These are phyloP conservation scores for Colletotrichum ledebouriae DNA, from an alignment of 2,329 filamentous ascomycete species.

Conservation along the genomic window DNA sequence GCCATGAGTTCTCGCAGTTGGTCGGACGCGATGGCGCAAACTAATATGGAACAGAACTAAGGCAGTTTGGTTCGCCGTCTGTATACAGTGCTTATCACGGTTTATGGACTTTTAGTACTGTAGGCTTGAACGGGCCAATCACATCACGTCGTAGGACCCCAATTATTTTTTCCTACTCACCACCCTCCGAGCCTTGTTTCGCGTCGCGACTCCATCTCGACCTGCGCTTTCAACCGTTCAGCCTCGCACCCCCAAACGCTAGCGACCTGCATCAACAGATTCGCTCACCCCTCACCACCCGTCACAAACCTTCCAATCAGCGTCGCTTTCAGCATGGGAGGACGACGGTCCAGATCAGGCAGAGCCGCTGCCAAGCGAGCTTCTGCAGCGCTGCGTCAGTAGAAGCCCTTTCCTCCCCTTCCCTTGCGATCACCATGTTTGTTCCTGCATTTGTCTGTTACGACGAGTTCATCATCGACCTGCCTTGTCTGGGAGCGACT, in stretches of 20 bases:
- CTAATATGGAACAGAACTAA: too few relatives aligned
- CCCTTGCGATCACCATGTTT: neutral
- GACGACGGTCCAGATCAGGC: conserved; percentile 57
- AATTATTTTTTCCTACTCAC: conserved; percentile 33
- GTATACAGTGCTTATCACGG: neutral
- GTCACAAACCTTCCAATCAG: neutral
- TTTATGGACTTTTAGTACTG: neutral
- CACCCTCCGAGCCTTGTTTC: conserved; percentile 29
- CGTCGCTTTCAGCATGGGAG: conserved; percentile 28
- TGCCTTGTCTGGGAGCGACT: too few relatives aligned
- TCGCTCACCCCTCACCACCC: conserved; percentile 5
- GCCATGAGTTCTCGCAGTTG: too few relatives aligned
- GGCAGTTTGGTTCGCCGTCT: too few relatives aligned
- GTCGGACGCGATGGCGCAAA: too few relatives aligned
- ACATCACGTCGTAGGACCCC: neutral
- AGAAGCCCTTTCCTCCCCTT: conserved; percentile 26
- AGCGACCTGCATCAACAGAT: conserved; percentile 6
- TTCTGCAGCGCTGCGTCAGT: conserved; percentile 65
- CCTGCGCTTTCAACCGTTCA: conserved; percentile 30
- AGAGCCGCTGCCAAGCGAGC: conserved; percentile 67
- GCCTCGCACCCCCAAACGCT: conserved; percentile 22
- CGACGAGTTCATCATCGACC: too few relatives aligned
- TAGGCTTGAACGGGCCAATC: conserved; percentile 11
- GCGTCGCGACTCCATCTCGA: conserved; percentile 41
- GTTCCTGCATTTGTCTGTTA: conserved; percentile 48